A percentile compares a stretch with the other conserved stretches of the same genome.
These are phyloP conservation scores for Pythium plurisporium DNA, from an alignment of 352 stramenopile species.

Conservation along the genomic window DNA sequence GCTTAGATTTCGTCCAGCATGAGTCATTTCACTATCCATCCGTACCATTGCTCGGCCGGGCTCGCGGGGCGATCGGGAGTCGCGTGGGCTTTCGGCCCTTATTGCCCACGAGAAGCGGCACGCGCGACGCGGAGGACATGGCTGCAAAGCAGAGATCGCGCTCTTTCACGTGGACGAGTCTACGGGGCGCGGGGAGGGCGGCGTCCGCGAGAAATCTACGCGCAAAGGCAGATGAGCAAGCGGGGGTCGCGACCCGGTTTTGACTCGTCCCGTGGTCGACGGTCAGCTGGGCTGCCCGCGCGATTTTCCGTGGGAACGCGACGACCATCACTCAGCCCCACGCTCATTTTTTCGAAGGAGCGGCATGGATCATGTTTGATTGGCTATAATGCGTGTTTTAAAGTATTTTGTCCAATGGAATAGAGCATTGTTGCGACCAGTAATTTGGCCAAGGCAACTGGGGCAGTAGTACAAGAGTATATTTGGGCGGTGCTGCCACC, in stretches of 20 bases:
- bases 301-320: slow-evolving; percentile 19
- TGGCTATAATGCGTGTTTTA: slow-evolving; percentile 7
- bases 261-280: background rate
- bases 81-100: slow-evolving; percentile 68
- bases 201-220: slow-evolving; percentile 7
- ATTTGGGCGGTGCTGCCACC: no score
- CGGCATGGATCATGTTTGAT: background rate
- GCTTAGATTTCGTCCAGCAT: no score
- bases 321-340: slow-evolving; percentile 23
- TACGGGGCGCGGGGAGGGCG: background rate
- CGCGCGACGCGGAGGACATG: slow-evolving; percentile 52
- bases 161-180: background rate
- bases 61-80: slow-evolving; percentile 57
- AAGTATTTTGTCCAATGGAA: slow-evolving; percentile 15
- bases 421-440: slow-evolving; percentile 1
- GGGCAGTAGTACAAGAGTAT: no score
- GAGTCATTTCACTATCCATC: no score
- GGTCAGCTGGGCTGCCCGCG: slow-evolving; percentile 8
- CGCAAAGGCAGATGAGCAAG: background rate
- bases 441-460: background rate
- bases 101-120: slow-evolving; percentile 72
- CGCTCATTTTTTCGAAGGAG: slow-evolving; percentile 16
- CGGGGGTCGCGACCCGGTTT: background rate
- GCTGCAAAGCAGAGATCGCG: slow-evolving; percentile 8
- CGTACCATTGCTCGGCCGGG: slow-evolving; percentile 60